Conservation (phyloP, 2,329 filamentous ascomycete genomes). For the Leptographium lundbergii region DNA sequence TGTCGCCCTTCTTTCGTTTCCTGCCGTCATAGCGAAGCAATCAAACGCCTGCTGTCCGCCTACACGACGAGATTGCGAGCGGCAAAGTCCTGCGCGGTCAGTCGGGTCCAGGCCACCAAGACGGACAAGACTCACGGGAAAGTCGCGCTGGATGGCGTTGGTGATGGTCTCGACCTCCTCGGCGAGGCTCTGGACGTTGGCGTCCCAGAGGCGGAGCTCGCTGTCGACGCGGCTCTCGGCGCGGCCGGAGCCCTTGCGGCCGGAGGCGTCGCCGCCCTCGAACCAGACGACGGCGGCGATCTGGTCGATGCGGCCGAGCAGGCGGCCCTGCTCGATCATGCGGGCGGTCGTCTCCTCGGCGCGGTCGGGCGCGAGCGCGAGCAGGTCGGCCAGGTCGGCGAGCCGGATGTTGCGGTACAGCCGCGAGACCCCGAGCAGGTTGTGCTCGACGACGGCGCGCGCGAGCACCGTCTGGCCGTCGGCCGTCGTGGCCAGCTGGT, state of each 20-base stretch:
- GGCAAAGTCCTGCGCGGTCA: slow-evolving; percentile 37
- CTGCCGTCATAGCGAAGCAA: no score
- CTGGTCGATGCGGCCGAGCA: slow-evolving; percentile 87
- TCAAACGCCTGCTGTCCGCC: neutral
- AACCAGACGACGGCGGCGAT: slow-evolving; percentile 84
- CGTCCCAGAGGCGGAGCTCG: slow-evolving; percentile 77
- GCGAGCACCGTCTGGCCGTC: slow-evolving; percentile 89
- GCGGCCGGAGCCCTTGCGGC: slow-evolving; percentile 53
- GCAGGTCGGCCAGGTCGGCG: slow-evolving; percentile 59
- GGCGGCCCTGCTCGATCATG: slow-evolving; percentile 90
- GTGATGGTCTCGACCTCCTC: slow-evolving; percentile 75
- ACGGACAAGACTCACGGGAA: slow-evolving; percentile 42
- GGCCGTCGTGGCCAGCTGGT: slow-evolving; percentile 80
- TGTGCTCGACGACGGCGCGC: slow-evolving; percentile 92
- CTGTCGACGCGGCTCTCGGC: slow-evolving; percentile 50
- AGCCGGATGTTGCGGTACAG: slow-evolving; percentile 69
- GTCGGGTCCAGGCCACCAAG: slow-evolving; percentile 1
- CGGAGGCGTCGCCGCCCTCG: slow-evolving; percentile 58
- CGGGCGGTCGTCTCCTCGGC: slow-evolving; percentile 84
- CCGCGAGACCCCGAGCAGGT: slow-evolving; percentile 72
- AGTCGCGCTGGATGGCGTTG: slow-evolving; percentile 65
- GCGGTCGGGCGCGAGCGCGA: slow-evolving; percentile 66
- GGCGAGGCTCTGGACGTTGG: slow-evolving; percentile 71
- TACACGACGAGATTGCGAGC: slow-evolving; percentile 36
- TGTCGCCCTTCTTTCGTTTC: no score